These are phyloP conservation scores for Yamadazyma nakazawae DNA, from an alignment of 805 yeast species.

Conservation along the genomic window DNA sequence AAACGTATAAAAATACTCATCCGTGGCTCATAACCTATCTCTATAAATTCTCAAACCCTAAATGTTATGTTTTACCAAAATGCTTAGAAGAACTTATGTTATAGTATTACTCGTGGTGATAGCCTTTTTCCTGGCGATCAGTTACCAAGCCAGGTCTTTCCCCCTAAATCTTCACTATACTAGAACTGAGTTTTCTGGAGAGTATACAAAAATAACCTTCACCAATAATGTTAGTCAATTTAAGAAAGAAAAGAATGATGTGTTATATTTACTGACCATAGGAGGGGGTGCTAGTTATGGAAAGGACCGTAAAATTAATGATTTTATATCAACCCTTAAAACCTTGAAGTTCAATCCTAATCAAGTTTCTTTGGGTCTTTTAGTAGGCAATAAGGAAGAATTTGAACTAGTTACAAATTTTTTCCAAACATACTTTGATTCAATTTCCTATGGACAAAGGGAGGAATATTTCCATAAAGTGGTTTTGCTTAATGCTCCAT, in stretches of 20 bases:
- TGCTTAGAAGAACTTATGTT: not conserved
- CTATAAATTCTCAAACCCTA: not conserved
- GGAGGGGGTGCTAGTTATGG: slow-evolving; percentile 36
- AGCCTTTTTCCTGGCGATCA: not conserved
- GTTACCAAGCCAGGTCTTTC: not conserved
- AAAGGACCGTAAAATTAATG: slow-evolving; percentile 24
- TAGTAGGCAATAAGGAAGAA: slow-evolving; percentile 29
- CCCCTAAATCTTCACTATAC: not conserved
- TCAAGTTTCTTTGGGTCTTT: slow-evolving; percentile 21
- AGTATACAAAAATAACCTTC: slow-evolving; percentile 8
- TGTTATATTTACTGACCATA: slow-evolving; percentile 23
- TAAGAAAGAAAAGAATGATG: slow-evolving; percentile 7
- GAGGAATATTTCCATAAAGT: slow-evolving; percentile 15
- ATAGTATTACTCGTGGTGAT: not conserved
- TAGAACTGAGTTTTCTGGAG: not conserved
- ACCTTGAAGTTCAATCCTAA: slow-evolving; percentile 17
- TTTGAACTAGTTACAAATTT: slow-evolving; percentile 18
- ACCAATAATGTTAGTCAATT: slow-evolving; percentile 8
- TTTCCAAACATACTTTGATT: slow-evolving; percentile 15
- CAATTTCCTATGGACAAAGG: slow-evolving; percentile 5
- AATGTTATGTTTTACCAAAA: not conserved
- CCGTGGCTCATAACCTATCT: not conserved
- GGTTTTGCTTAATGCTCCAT: slow-evolving; percentile 32
- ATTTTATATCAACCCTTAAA: slow-evolving; percentile 29
- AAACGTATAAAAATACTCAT: no score